Evolutionary conservation across 2,329 filamentous ascomycete species (phyloP).

Genomic region (Venturia aucupariae): DNA sequence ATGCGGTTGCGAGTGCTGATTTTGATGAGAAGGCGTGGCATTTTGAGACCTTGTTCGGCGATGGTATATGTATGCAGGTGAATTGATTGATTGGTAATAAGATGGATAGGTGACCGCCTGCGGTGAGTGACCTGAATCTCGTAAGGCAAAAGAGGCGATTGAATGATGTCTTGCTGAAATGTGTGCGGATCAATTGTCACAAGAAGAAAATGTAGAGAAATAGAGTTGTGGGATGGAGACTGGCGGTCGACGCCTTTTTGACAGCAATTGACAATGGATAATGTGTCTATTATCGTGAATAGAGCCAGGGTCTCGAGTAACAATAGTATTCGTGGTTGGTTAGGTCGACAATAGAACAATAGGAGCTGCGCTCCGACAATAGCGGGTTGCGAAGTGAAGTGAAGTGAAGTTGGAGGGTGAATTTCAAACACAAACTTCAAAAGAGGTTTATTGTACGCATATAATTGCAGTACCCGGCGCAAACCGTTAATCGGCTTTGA

Average conservation of each 20-base stretch:
- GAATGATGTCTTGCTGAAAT: neutral
- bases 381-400: neutral
- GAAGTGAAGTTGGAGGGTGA: neutral
- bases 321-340: neutral
- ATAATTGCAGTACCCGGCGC: neutral
- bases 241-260: neutral
- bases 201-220: neutral
- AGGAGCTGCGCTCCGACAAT: neutral
- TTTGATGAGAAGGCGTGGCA: neutral
- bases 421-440: neutral
- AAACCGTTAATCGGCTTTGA: neutral
- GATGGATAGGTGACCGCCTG: constrained; percentile 1
- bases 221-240: neutral
- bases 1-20: neutral
- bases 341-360: neutral
- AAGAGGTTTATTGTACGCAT: neutral
- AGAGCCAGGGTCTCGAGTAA: neutral
- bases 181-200: neutral
- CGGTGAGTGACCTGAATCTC: neutral
- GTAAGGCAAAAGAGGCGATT: neutral
- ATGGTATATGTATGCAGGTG: neutral
- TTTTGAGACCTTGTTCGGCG: neutral
- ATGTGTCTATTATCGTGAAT: neutral
- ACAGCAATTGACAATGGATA: neutral
- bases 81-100: neutral